These are phyloP conservation scores for Schrenkiella parvula DNA, from an alignment of 345 rosid genomes.

Conservation along the genomic window DNA sequence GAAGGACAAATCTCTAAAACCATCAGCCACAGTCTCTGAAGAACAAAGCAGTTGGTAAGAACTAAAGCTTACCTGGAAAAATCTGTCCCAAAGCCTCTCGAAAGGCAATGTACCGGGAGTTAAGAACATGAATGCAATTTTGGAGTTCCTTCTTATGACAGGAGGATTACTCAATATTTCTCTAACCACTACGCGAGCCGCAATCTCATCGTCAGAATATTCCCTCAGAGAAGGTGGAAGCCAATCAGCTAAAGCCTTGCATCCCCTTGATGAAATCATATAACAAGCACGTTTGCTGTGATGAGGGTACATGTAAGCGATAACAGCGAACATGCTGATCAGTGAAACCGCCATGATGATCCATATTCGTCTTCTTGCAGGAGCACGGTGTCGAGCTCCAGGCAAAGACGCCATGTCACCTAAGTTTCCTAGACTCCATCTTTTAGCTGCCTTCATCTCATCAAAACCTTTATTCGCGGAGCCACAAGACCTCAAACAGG, in stretches of 20 bases:
- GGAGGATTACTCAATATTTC: slow-evolving; percentile 65
- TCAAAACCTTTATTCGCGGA: slow-evolving; percentile 15
- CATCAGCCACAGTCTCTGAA: not conserved
- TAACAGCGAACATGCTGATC: slow-evolving; percentile 64
- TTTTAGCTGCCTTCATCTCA: slow-evolving; percentile 66
- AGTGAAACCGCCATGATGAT: slow-evolving; percentile 66
- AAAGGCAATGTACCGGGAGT: slow-evolving; percentile 83
- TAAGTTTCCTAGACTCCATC: slow-evolving; percentile 71
- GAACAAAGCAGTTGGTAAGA: not conserved
- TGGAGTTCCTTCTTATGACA: slow-evolving; percentile 45
- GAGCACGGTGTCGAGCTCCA: slow-evolving; percentile 63
- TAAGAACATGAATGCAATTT: slow-evolving; percentile 92
- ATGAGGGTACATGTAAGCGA: slow-evolving; percentile 81
- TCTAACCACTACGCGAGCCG: slow-evolving; percentile 60
- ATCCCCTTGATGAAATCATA: slow-evolving; percentile 74
- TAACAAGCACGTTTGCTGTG: slow-evolving; percentile 69
- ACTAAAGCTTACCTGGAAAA: slow-evolving; percentile 54
- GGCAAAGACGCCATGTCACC: slow-evolving; percentile 63
- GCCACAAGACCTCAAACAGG: not conserved
- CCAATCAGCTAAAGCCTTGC: slow-evolving; percentile 78
- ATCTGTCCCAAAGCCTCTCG: slow-evolving; percentile 91
- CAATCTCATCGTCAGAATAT: slow-evolving; percentile 75
- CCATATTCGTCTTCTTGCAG: slow-evolving; percentile 77
- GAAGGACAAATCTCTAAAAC: not conserved
- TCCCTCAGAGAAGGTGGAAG: slow-evolving; percentile 93